Evolutionary conservation across 2,329 filamentous ascomycete species (phyloP).

Genomic region (Cordyceps cicadae): DNA sequence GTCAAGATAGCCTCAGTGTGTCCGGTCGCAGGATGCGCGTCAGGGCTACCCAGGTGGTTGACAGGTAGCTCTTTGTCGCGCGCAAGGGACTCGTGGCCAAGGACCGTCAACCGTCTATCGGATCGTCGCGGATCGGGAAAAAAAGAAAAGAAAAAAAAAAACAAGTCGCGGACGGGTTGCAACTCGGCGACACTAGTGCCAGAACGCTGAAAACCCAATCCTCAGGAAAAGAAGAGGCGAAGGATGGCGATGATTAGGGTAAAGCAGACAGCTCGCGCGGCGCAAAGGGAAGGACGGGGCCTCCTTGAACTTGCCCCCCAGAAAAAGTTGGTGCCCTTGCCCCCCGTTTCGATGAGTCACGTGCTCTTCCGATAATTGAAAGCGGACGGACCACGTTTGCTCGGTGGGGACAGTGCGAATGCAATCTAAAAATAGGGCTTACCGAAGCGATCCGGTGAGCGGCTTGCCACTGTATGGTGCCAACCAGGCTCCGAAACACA

Average conservation of each 20-base stretch:
- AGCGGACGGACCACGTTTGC: not conserved
- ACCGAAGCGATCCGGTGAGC: not conserved
- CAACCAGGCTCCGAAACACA: not conserved
- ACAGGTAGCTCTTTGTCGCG: not conserved
- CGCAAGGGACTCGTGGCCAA: not conserved
- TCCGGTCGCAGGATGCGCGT: not conserved
- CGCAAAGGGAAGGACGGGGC: not conserved
- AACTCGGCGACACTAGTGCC: not conserved
- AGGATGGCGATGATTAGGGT: slow-evolving; percentile 5
- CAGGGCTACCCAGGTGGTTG: not conserved
- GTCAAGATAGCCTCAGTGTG: slow-evolving; percentile 6
- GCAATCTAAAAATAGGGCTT: too few species aligned
- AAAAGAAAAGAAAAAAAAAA: not conserved
- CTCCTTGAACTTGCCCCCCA: not conserved
- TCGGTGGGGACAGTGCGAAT: slow-evolving; percentile 1
- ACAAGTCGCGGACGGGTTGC: not conserved
- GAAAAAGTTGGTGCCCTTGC: not conserved
- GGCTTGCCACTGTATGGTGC: not conserved
- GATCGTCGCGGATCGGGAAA: slow-evolving; percentile 2
- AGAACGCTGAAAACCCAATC: not conserved
- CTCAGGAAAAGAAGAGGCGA: not conserved
- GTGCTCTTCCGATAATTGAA: not conserved
- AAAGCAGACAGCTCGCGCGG: slow-evolving; percentile 1
- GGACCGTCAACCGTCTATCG: not conserved
- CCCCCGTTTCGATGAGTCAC: not conserved